Evolutionary conservation across 1,139 yeast species (phyloP).

Genomic region (Kodamaea ohmeri): DNA sequence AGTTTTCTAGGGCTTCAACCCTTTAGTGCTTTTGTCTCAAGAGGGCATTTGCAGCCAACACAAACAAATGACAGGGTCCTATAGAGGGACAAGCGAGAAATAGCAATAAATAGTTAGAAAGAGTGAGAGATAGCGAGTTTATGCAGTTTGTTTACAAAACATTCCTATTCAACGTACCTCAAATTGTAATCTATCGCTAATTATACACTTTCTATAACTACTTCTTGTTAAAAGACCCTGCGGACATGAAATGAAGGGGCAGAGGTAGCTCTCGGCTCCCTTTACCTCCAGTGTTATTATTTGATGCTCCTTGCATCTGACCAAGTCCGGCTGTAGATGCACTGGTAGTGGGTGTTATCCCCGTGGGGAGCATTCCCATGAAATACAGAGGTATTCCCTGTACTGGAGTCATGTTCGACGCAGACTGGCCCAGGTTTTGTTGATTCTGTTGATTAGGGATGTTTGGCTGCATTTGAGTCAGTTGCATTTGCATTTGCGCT

Average conservation of each 20-base stretch:
- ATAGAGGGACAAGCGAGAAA: too few species aligned
- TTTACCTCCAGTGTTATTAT: slow-evolving; percentile 5
- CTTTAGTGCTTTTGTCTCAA: slow-evolving; percentile 3
- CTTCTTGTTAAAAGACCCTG: slow-evolving; percentile 13
- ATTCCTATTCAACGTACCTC: too few species aligned
- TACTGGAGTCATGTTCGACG: slow-evolving; percentile 38
- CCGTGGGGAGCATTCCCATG: slow-evolving; percentile 19
- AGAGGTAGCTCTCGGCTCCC: slow-evolving; percentile 15
- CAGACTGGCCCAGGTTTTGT: slow-evolving; percentile 3
- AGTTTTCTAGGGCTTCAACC: slow-evolving; percentile 9
- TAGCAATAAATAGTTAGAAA: too few species aligned
- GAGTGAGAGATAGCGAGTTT: too few species aligned
- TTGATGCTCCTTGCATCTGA: slow-evolving; percentile 6
- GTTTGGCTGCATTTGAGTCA: slow-evolving; percentile 5
- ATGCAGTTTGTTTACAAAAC: not conserved
- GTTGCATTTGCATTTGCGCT: slow-evolving; percentile 7
- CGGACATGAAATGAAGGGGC: slow-evolving; percentile 16
- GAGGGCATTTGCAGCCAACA: too few species aligned
- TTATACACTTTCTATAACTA: slow-evolving; percentile 4
- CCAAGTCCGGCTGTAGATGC: slow-evolving; percentile 15
- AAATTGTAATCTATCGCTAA: not conserved
- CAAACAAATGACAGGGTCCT: too few species aligned
- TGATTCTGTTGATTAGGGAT: slow-evolving; percentile 7
- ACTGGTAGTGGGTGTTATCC: slow-evolving; percentile 13
- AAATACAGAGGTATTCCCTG: slow-evolving; percentile 21